Evolutionary conservation across 352 stramenopile genomes (phyloP).

Genomic region (Pythium coloratum): DNA sequence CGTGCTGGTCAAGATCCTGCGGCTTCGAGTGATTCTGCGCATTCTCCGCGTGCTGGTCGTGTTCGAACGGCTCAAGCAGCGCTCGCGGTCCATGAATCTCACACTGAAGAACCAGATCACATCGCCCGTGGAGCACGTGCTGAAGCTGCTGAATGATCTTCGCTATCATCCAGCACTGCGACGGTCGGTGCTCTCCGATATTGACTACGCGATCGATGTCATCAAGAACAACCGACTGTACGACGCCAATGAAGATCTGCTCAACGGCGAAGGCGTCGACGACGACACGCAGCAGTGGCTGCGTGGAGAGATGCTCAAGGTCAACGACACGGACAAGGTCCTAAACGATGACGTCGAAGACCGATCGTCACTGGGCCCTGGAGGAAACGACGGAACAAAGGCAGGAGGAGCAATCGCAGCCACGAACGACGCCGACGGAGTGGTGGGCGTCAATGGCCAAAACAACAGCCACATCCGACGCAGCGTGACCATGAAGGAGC

Average conservation of each 20-base stretch:
- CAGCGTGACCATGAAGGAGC: conserved; percentile 61
- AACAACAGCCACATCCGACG: conserved; percentile 19
- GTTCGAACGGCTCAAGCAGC: conserved; percentile 84
- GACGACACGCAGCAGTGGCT: conserved; percentile 86
- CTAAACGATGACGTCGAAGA: conserved; percentile 43
- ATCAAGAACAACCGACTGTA: conserved; percentile 89
- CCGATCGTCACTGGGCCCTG: conserved; percentile 11
- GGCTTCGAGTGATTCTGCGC: conserved; percentile 72
- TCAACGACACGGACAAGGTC: conserved; percentile 68
- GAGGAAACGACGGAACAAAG: conserved; percentile 1
- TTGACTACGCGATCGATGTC: conserved; percentile 82
- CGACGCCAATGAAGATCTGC: conserved; percentile 71
- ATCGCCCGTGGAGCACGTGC: conserved; percentile 78
- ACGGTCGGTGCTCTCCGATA: conserved; percentile 46
- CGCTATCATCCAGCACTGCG: conserved; percentile 72
- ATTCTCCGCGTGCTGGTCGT: conserved; percentile 85
- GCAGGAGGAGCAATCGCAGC: conserved; percentile 14
- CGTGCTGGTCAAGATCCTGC: conserved; percentile 70
- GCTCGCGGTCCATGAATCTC: conserved; percentile 74
- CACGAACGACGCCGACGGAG: conserved; percentile 5
- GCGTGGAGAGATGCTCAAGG: conserved; percentile 70
- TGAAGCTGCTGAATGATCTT: conserved; percentile 73
- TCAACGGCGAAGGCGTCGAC: conserved; percentile 67
- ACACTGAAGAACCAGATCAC: conserved; percentile 70
- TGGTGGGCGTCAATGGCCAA: not conserved